Conservation (phyloP, 306 rosid species). For the Corylus americana region DNA sequence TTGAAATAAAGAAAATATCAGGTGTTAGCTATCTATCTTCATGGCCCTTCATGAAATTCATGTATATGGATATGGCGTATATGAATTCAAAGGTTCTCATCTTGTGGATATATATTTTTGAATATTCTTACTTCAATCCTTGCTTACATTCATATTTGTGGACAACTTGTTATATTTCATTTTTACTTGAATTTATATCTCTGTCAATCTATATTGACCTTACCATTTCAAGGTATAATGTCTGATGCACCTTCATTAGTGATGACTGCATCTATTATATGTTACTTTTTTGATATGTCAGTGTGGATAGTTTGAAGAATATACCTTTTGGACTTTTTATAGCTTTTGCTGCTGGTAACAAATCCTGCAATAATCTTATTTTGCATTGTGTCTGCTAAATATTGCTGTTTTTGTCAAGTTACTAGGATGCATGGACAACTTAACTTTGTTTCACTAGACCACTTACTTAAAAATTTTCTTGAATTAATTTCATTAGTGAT, state of each 20-base stretch:
- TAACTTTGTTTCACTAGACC: background rate
- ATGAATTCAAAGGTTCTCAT: background rate
- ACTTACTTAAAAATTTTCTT: background rate
- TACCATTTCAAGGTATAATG: background rate
- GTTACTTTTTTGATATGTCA: background rate
- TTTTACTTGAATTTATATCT: background rate
- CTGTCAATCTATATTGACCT: background rate
- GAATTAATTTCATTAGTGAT: background rate
- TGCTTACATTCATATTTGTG: background rate
- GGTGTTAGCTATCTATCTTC: background rate
- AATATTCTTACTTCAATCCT: background rate
- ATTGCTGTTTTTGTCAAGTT: background rate
- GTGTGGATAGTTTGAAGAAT: too few relatives aligned
- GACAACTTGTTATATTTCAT: background rate
- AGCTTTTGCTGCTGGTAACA: too few relatives aligned
- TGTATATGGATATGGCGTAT: background rate
- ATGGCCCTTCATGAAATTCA: background rate
- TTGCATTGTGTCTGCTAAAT: background rate
- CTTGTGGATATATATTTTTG: background rate
- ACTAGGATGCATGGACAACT: background rate
- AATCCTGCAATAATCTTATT: background rate
- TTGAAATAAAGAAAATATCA: background rate
- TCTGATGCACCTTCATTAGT: background rate
- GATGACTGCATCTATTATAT: background rate
- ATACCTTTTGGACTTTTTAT: too few relatives aligned